Conservation (phyloP, 2,329 filamentous ascomycete species). For the Botrytis deweyae region DNA sequence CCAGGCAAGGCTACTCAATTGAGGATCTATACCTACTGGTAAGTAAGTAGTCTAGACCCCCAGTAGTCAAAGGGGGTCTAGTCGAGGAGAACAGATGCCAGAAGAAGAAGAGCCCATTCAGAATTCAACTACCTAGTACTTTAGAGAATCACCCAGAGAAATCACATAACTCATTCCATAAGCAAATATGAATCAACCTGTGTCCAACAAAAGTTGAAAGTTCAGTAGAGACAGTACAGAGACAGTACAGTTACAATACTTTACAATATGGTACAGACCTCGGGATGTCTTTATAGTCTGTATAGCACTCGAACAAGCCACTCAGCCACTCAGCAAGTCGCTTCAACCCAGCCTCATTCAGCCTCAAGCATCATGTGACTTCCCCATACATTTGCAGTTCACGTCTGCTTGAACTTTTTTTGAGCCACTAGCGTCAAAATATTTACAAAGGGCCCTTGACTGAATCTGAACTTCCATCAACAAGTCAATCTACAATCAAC, state of each 20-base stretch:
- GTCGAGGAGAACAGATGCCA: too few species aligned
- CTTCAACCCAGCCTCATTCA: not conserved
- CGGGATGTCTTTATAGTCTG: too few species aligned
- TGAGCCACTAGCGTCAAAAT: constrained; percentile 12
- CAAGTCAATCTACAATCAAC: not conserved
- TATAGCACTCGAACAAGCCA: not conserved
- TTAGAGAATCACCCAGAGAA: too few species aligned
- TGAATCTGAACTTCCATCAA: not conserved
- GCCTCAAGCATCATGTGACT: not conserved
- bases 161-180: too few species aligned
- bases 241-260: not conserved
- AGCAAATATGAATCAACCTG: too few species aligned
- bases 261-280: too few species aligned
- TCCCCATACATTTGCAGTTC: not conserved
- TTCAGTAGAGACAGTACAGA: not conserved
- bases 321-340: not conserved
- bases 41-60: too few species aligned
- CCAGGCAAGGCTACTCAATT: not conserved
- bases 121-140: too few species aligned
- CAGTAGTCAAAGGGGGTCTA: too few species aligned
- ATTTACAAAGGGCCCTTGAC: constrained; percentile 16
- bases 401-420: constrained; percentile 18
- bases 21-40: not conserved
- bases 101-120: too few species aligned
- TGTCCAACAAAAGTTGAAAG: not conserved